Base-by-base conservation (phyloP, 1,139 yeast genomes). In the Sugiyamaella xylanicola region DNA sequence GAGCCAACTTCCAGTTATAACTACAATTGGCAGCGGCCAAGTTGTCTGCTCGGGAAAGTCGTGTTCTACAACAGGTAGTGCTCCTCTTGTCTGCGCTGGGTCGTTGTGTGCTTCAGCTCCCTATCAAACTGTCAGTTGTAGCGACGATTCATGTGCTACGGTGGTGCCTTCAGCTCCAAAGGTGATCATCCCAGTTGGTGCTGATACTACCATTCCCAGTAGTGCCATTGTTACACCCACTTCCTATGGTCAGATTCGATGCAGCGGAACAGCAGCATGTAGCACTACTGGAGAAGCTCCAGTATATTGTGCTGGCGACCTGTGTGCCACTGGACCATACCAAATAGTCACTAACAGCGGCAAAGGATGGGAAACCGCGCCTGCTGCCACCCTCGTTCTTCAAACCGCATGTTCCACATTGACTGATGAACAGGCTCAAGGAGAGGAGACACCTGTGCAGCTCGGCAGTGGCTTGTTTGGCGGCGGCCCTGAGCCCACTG, bases 31-130 rank as follows among this genome's bases (percentile, higher is more conserved):
- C 29, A 7, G 29, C 15, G 54, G 54, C 11, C 20, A 36, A n/a
- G 51, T 51, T 5, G n/a, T 45, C 16, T 51, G 54, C 27, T 40
- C 50, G 15, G 37, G 17, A 22, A 20, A 39, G 15, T 4, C 20
- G 17, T 51, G 54, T n/a, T 21, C 41, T 5, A 51, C 51, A 17
- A 15, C 49, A 4, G 54, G 54, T 13, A 36, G 45, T 17, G 46
- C 35, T 3, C 54, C 54, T 3, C 32, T 51, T n/a, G 54, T 51
- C 4, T 51, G 54, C 19, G 54, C 44, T n/a, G 49, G 50, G 3
- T 5, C 22, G 8, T 1, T 44, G 21, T 51, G 54, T 40, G 49
- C 44, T 8, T 25, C 49, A n/a, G 44, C 39, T 15, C 45, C 43
- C 4, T 51, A 37, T 39, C 54, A 50, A 13, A 51, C 54, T 15